A percentile compares a stretch with the other conserved stretches of the same genome.
Evolutionary conservation across 2,329 filamentous ascomycete genomes (phyloP).

Genomic region (Neopestalotiopsis sp.): DNA sequence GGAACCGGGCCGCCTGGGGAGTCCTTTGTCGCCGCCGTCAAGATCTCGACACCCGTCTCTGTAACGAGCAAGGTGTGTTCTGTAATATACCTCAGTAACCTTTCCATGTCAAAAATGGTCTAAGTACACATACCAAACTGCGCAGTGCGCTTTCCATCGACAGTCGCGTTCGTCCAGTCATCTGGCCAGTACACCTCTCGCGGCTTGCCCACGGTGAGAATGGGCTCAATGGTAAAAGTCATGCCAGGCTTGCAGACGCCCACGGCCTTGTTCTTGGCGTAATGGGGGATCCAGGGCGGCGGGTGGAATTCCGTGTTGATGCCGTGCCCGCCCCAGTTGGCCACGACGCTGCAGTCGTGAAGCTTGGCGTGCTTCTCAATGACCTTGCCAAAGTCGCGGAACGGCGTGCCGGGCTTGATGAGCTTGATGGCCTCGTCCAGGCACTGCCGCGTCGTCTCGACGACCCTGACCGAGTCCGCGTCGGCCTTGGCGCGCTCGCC

Average conservation of each 20-base stretch:
- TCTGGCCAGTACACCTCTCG: slow-evolving; percentile 95
- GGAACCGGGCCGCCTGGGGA: slow-evolving; percentile 76
- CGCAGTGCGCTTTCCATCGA: slow-evolving; percentile 84
- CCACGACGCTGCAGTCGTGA: slow-evolving; percentile 82
- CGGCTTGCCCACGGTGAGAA: slow-evolving; percentile 90
- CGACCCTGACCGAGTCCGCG: slow-evolving; percentile 82
- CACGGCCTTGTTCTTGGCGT: slow-evolving; percentile 95
- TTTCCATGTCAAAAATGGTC: too few relatives aligned
- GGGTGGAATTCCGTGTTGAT: slow-evolving; percentile 92
- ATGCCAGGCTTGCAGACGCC: slow-evolving; percentile 91
- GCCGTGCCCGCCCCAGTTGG: slow-evolving; percentile 92
- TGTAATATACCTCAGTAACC: too few relatives aligned
- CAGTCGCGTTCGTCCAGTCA: slow-evolving; percentile 93
- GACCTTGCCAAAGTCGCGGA: slow-evolving; percentile 87
- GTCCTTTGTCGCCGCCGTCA: slow-evolving; percentile 72
- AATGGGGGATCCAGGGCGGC: slow-evolving; percentile 91
- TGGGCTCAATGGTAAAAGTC: slow-evolving; percentile 98
- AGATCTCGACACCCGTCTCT: slow-evolving; percentile 78
- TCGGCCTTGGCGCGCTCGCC: slow-evolving; percentile 82
- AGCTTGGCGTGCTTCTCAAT: slow-evolving; percentile 92
- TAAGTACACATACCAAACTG: slow-evolving; percentile 87
- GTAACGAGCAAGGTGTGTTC: slow-evolving; percentile 87
- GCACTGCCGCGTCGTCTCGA: slow-evolving; percentile 88
- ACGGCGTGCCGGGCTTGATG: slow-evolving; percentile 88
- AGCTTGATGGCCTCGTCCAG: slow-evolving; percentile 85